These are phyloP conservation scores for Backusella morwellensis DNA, from an alignment of 192 early-diverging fungal species.

Conservation along the genomic window DNA sequence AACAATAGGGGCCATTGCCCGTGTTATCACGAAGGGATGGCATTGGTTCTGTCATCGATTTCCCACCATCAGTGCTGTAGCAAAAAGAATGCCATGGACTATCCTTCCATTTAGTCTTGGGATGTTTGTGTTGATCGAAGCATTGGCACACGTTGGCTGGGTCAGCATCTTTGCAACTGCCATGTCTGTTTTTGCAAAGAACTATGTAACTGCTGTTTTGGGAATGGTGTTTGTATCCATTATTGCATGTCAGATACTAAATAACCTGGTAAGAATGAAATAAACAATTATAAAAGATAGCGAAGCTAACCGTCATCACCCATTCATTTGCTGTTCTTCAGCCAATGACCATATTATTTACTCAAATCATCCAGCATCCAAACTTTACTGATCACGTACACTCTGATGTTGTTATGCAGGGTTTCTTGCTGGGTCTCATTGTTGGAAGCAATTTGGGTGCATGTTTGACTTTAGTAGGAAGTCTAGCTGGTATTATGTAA, in stretches of 20 bases:
- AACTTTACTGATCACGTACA: slow-evolving; percentile 45
- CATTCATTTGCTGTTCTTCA: neutral
- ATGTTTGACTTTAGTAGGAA: slow-evolving; percentile 70
- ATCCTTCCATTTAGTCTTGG: slow-evolving; percentile 80
- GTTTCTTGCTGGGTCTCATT: slow-evolving; percentile 68
- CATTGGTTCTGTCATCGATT: slow-evolving; percentile 23
- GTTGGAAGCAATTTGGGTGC: slow-evolving; percentile 84
- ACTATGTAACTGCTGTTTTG: slow-evolving; percentile 58
- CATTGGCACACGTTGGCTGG: slow-evolving; percentile 66
- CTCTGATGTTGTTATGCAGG: slow-evolving; percentile 44
- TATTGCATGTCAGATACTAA: slow-evolving; percentile 70
- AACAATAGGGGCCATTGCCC: neutral
- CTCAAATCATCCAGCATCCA: slow-evolving; percentile 64
- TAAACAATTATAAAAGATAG: neutral
- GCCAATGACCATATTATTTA: slow-evolving; percentile 85
- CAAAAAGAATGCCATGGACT: slow-evolving; percentile 69
- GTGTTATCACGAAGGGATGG: neutral
- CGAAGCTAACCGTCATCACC: neutral
- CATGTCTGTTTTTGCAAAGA: slow-evolving; percentile 49
- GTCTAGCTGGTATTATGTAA: slow-evolving; percentile 72
- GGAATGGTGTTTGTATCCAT: slow-evolving; percentile 60
- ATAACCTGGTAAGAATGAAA: slow-evolving; percentile 56
- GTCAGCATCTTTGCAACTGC: slow-evolving; percentile 61
- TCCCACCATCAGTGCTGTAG: slow-evolving; percentile 51
- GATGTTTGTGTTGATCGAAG: slow-evolving; percentile 87